Conservation (phyloP, 331 rosid genomes). For the Prunus yedoensis region DNA sequence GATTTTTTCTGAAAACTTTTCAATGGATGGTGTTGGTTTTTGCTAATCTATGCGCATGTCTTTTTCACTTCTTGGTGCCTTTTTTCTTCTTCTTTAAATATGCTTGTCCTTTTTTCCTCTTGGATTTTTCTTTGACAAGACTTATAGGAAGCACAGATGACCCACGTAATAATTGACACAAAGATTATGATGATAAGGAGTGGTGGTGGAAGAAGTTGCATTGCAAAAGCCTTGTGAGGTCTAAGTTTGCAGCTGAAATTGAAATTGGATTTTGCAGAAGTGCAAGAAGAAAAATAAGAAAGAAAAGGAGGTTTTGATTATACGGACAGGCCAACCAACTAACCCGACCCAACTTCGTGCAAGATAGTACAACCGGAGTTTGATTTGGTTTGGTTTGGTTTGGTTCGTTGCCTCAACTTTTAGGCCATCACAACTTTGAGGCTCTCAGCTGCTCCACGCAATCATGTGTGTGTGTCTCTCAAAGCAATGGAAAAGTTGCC, state of each 20-base stretch:
- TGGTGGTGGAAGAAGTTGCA: not conserved
- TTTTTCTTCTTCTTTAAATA: not conserved
- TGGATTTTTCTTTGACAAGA: not conserved
- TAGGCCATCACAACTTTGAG: not conserved
- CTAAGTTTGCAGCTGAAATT: not conserved
- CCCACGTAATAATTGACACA: conserved; percentile 7
- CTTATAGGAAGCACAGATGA: not conserved
- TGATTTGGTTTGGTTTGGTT: not conserved
- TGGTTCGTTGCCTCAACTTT: not conserved
- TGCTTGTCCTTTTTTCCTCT: not conserved
- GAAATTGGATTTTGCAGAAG: not conserved
- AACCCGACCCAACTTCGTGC: not conserved
- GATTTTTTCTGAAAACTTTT: not conserved
- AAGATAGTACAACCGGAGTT: not conserved
- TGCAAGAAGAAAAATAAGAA: not conserved
- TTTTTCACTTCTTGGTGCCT: not conserved
- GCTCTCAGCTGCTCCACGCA: conserved; percentile 11
- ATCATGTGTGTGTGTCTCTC: not conserved
- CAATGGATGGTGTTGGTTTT: not conserved
- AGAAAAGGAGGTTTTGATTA: not conserved
- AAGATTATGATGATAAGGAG: conserved; percentile 6
- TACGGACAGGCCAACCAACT: not conserved
- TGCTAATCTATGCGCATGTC: not conserved
- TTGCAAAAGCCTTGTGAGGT: not conserved
- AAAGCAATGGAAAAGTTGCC: not conserved